phyloP scores from a whole-genome alignment of 129 eudicot genomes.

The Escallonia rubra region DNA sequence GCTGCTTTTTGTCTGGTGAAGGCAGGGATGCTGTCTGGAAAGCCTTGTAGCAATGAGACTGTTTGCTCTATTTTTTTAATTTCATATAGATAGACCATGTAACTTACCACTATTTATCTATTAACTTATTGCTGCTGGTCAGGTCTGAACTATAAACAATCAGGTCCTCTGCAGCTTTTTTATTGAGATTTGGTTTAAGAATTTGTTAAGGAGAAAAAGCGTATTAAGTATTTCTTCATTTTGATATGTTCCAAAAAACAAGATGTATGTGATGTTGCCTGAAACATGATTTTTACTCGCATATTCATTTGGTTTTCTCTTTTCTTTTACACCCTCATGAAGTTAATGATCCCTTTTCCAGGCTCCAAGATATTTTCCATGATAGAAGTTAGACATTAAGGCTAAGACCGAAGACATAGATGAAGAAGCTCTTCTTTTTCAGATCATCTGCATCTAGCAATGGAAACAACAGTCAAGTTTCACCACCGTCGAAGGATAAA shows the following conservation, averaged over 20 bases:
- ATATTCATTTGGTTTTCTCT: not conserved
- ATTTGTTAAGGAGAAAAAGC: not conserved
- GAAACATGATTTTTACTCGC: too few species aligned
- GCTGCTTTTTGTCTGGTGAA: slow-evolving; percentile 3
- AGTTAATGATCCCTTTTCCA: slow-evolving; percentile 1
- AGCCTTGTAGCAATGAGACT: not conserved
- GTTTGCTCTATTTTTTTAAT: not conserved
- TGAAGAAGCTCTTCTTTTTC: slow-evolving; percentile 91
- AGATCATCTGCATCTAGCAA: slow-evolving; percentile 55
- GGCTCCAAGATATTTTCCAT: slow-evolving; percentile 9
- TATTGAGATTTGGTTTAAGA: not conserved
- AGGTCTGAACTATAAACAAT: not conserved
- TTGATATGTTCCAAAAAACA: not conserved
- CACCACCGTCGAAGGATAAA: slow-evolving; percentile 48
- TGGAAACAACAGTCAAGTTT: slow-evolving; percentile 22
- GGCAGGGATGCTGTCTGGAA: slow-evolving; percentile 1
- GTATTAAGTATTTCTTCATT: not conserved
- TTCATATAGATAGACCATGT: not conserved
- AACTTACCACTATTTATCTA: not conserved
- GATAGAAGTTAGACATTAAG: slow-evolving; percentile 10
- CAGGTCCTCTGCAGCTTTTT: not conserved
- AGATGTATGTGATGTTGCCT: too few species aligned
- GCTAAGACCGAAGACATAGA: slow-evolving; percentile 22
- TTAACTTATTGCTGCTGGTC: not conserved
- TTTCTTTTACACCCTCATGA: not conserved